Evolutionary conservation across 306 rosid genomes (phyloP).

Genomic region (Vigna unguiculata): DNA sequence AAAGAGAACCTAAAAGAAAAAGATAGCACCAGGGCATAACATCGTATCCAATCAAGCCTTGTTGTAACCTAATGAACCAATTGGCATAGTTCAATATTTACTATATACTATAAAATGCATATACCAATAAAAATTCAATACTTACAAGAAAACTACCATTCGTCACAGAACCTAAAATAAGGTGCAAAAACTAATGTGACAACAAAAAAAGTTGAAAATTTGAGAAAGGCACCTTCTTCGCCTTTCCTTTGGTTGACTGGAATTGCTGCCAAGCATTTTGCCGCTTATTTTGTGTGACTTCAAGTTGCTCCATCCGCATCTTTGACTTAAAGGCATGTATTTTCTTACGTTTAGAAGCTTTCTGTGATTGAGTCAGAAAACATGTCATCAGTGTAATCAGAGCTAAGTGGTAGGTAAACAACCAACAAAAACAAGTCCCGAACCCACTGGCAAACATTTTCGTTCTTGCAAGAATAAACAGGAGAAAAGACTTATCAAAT

Average conservation of each 20-base stretch:
- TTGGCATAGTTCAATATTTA: neutral
- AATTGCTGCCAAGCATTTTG: constrained; percentile 99
- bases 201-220: constrained; percentile 12
- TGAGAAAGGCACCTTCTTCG: constrained; percentile 76
- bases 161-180: neutral
- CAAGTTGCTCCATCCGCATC: constrained; percentile 96
- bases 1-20: no score
- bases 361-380: constrained; percentile 59
- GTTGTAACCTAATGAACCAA: neutral
- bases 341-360: constrained; percentile 87
- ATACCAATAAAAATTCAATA: neutral
- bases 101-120: neutral
- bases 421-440: constrained; percentile 10
- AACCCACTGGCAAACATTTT: constrained; percentile 14
- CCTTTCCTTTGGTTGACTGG: constrained; percentile 91
- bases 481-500: neutral
- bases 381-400: constrained; percentile 39
- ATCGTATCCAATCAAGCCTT: neutral
- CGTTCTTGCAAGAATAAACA: neutral
- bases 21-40: neutral
- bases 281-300: constrained; percentile 94
- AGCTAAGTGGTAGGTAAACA: constrained; percentile 11
- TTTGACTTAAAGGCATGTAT: constrained; percentile 97
- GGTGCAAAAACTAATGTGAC: neutral
- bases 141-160: constrained; percentile 13